A percentile compares a stretch with the other conserved stretches of the same genome.
phyloP scores from a whole-genome alignment of 2,329 filamentous ascomycete species.

The Hypoxylon sp. region DNA sequence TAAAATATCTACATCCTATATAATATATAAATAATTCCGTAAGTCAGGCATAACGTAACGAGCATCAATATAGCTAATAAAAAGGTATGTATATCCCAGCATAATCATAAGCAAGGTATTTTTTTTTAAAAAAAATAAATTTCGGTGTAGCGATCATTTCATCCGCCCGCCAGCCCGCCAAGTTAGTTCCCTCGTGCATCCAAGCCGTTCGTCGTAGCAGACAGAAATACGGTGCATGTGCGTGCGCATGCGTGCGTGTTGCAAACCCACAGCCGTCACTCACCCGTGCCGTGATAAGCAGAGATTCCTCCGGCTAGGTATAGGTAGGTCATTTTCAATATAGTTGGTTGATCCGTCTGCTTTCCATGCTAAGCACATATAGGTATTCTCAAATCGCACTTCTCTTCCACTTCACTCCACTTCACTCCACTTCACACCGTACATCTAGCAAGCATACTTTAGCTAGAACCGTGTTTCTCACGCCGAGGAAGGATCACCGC shows the following conservation, averaged over 20 bases:
- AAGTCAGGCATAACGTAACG: neutral
- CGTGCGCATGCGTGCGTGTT: too few species aligned
- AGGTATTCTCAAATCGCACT: neutral
- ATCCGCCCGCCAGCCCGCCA: neutral
- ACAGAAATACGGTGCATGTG: neutral
- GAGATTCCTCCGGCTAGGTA: neutral
- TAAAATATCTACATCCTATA: neutral
- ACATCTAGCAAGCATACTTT: too few species aligned
- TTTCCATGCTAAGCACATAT: neutral
- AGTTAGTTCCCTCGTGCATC: neutral
- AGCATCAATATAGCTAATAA: slow-evolving; percentile 1
- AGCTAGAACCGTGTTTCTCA: neutral
- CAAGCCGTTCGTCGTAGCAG: slow-evolving; percentile 3
- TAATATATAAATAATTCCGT: neutral
- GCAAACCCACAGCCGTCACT: too few species aligned
- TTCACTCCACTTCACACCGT: neutral
- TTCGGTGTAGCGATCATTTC: neutral
- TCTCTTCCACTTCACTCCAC: neutral
- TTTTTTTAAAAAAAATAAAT: neutral
- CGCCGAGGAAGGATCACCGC: slow-evolving; percentile 32
- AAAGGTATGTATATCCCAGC: slow-evolving; percentile 5
- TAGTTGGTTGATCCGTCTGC: neutral
- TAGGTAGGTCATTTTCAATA: slow-evolving; percentile 2
- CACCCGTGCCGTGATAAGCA: too few species aligned
- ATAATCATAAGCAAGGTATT: slow-evolving; percentile 3